Evolutionary conservation across 2,329 filamentous ascomycete species (phyloP), one percentile per base, ranked within the genome.

Genomic region (Cladorrhinum sp.): DNA sequence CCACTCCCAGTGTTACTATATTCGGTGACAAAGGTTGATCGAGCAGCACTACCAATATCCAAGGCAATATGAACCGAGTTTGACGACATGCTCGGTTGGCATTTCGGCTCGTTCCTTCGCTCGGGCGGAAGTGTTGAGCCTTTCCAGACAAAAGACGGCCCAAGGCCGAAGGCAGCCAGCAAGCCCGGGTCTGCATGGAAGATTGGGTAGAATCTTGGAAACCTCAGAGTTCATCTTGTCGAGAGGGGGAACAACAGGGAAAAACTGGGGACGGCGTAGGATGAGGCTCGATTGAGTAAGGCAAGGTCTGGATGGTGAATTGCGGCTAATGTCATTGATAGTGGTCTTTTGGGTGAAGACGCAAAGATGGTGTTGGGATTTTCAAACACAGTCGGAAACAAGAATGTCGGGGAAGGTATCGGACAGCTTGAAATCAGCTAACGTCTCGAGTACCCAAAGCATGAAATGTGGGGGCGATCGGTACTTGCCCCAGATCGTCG

Each of bases 281-380:
- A 45, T 45, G n/a, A 45, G 18, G 41, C 41, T 45, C 18, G n/a
- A 45, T 45, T 45, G 41, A 45, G 41, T 45, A 45, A 45, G 16
- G 16, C 36, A 6, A 18, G n/a, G n/a, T 22, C 16, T 45, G 36
- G 36, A 41, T 8, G 4, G 36, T 16, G 55, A 24, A 48, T 53
- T 23, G 61, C 64, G 65, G 65, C 64, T 67, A 67, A 67, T 67
- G 57, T 66, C 58, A 32, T 62, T 50, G 62, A 64, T 64, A 63
- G 51, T 62, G 57, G 7, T 23, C 24, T 50, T 56, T 27, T 60
- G 52, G 41, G 23, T 59, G 55, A 53, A 59, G 38, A 60, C 24
- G 24, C 12, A 25, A 53, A 12, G 20, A 54, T 25, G 55, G 53
- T 18, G 59, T 50, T 54, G 16, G 32, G 16, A 50, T 10, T 50